Percentiles rank a stretch among this genome's conserved stretches.
phyloP scores from a whole-genome alignment of 257 asterid species.

The Ocimum tenuiflorum region DNA sequence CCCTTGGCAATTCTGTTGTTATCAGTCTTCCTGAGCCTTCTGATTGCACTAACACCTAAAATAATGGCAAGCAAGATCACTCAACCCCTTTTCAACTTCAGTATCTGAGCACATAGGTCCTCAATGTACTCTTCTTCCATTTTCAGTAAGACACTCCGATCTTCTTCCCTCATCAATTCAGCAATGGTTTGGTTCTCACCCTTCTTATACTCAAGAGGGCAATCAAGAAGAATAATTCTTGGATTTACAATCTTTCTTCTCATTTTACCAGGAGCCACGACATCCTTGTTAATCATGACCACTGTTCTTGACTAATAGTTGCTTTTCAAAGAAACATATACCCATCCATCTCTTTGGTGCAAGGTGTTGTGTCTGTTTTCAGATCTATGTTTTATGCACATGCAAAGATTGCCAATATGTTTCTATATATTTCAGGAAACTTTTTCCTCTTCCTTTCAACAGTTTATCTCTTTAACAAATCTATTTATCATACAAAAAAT shows the following conservation, averaged over 20 bases:
- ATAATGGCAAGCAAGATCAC: constrained; percentile 87
- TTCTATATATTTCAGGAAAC: neutral
- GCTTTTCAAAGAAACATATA: too few relatives aligned
- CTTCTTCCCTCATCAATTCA: constrained; percentile 85
- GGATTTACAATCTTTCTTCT: constrained; percentile 76
- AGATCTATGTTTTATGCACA: neutral
- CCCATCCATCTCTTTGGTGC: too few relatives aligned
- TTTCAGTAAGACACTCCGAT: constrained; percentile 81
- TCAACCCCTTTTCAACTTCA: constrained; percentile 83
- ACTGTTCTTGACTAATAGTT: too few relatives aligned
- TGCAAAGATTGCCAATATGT: neutral
- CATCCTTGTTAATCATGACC: constrained; percentile 76
- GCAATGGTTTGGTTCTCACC: constrained; percentile 98
- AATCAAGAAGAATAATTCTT: constrained; percentile 85
- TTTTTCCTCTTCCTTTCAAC: neutral
- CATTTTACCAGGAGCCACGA: constrained; percentile 98
- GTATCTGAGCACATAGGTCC: constrained; percentile 62
- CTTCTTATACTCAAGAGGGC: constrained; percentile 92
- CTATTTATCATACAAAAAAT: neutral
- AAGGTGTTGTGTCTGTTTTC: neutral
- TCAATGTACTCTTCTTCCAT: constrained; percentile 95
- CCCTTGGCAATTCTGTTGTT: constrained; percentile 93
- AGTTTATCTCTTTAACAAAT: neutral
- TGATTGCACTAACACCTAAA: constrained; percentile 88
- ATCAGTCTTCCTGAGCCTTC: constrained; percentile 84